Evolutionary conservation across 169 alveolate species (phyloP).

Genomic region (Miamiensis avidus): DNA sequence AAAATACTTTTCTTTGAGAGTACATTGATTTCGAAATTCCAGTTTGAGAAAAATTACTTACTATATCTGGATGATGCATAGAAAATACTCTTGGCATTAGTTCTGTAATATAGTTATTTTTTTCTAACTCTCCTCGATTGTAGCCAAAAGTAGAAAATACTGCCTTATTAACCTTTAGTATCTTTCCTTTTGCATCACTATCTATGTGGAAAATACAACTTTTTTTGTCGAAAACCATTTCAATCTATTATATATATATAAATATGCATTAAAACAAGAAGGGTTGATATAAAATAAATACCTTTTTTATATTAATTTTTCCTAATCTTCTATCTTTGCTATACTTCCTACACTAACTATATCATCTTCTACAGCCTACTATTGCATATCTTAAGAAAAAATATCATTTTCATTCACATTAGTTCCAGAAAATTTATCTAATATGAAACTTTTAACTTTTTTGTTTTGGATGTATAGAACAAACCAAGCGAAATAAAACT

Average conservation of each 20-base stretch:
- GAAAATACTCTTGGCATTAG: constrained; percentile 35
- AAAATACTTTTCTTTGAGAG: constrained; percentile 46
- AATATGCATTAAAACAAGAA: background rate
- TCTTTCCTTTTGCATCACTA: constrained; percentile 24
- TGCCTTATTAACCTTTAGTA: constrained; percentile 41
- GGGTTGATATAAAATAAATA: too few relatives aligned
- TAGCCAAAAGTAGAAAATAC: constrained; percentile 37
- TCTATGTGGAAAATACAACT: constrained; percentile 37
- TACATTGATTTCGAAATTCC: constrained; percentile 26
- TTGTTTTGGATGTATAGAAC: constrained; percentile 33
- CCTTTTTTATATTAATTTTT: constrained; percentile 36
- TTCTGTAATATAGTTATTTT: background rate
- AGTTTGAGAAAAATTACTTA: constrained; percentile 24
- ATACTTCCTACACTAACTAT: constrained; percentile 27
- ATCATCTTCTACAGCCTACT: constrained; percentile 34
- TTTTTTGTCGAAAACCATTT: constrained; percentile 44
- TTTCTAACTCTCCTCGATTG: constrained; percentile 9
- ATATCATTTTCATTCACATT: constrained; percentile 47
- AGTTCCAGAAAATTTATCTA: constrained; percentile 33
- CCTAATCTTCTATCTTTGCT: constrained; percentile 21
- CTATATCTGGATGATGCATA: background rate
- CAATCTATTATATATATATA: background rate
- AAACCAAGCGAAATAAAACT: constrained; percentile 48
- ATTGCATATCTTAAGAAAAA: constrained; percentile 41
- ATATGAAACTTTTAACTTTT: constrained; percentile 28